Evolutionary conservation across 345 rosid genomes (phyloP).

Genomic region (Eucalyptus sideroxylon): DNA sequence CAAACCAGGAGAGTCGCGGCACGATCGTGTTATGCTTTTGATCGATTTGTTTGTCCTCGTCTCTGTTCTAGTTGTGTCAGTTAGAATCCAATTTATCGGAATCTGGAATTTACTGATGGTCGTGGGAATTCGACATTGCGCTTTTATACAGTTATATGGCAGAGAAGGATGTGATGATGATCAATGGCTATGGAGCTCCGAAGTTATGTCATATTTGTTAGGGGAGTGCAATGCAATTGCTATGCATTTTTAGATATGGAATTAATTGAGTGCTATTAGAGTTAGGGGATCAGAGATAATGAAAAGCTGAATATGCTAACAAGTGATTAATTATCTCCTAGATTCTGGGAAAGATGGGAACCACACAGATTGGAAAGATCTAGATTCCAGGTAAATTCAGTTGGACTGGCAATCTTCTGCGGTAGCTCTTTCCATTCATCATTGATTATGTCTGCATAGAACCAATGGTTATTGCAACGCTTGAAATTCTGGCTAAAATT

Average conservation of each 20-base stretch:
- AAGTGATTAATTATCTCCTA: neutral
- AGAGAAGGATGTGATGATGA: too few relatives aligned
- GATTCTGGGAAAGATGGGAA: neutral
- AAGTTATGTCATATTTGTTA: too few relatives aligned
- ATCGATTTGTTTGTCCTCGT: neutral
- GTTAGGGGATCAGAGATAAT: neutral
- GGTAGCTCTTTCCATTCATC: too few relatives aligned
- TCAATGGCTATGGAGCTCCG: neutral
- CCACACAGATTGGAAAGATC: neutral
- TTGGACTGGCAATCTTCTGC: neutral
- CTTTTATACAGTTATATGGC: too few relatives aligned
- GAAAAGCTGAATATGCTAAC: neutral
- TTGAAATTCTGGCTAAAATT: neutral
- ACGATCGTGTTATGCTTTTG: conserved; percentile 43
- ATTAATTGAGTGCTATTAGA: neutral
- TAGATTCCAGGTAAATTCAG: neutral
- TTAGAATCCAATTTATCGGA: neutral
- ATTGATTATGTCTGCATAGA: too few relatives aligned
- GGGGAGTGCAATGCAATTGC: neutral
- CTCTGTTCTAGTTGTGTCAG: neutral
- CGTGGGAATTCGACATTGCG: neutral
- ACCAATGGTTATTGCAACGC: neutral
- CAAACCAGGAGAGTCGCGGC: conserved; percentile 20
- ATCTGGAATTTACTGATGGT: neutral
- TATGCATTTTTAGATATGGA: neutral